phyloP scores from a whole-genome alignment of 2,329 filamentous ascomycete genomes.

The Ilyonectria robusta region DNA sequence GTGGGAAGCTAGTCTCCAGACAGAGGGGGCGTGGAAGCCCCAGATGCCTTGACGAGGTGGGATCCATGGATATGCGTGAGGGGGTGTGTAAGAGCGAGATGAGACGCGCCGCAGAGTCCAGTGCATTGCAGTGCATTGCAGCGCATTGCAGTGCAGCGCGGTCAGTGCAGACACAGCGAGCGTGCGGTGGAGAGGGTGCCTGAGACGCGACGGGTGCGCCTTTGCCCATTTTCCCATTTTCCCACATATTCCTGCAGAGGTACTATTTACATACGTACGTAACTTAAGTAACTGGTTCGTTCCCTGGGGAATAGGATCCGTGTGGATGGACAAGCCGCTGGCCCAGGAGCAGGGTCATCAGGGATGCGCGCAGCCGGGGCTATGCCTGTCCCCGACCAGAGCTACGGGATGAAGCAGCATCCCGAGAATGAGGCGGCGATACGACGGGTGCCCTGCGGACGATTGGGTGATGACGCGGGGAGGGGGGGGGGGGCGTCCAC shows the following conservation, averaged over 20 bases:
- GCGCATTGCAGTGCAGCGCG: background rate
- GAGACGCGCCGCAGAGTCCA: background rate
- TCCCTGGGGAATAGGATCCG: constrained; percentile 4
- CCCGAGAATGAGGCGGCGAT: constrained; percentile 32
- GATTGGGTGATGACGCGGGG: background rate
- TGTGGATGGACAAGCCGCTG: constrained; percentile 17
- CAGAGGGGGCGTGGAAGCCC: no score
- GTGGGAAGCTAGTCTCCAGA: no score
- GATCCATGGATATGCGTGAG: no score
- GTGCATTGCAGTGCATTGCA: background rate
- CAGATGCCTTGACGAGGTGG: no score
- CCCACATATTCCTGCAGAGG: background rate
- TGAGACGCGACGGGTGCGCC: no score
- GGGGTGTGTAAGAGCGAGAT: background rate
- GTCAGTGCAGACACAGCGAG: no score
- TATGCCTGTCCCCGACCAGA: constrained; percentile 43
- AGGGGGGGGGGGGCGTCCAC: background rate
- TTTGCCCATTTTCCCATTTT: no score
- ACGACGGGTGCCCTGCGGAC: constrained; percentile 10
- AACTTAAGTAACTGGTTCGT: background rate
- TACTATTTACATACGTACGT: background rate
- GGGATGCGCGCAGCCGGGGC: constrained; percentile 34
- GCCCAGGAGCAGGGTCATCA: background rate
- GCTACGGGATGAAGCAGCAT: constrained; percentile 36
- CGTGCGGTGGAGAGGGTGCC: no score